Conservation (phyloP, 176 grass and related monocot species). For the barley (Hordeum vulgare) region DNA sequence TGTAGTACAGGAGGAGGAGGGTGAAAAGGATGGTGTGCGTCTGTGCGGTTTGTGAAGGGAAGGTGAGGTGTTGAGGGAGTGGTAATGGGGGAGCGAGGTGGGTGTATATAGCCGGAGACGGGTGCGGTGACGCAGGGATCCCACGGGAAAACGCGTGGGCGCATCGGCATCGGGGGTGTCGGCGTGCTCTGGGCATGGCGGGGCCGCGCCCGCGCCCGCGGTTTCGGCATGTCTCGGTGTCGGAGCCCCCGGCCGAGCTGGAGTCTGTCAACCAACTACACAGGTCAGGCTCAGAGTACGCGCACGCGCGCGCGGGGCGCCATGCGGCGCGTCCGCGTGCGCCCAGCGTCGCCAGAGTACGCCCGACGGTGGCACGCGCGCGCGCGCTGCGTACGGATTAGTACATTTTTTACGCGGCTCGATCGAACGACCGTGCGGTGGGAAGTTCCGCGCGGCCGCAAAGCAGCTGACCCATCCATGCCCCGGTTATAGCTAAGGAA, state of each 20-base stretch:
- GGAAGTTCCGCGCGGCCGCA: too few relatives aligned
- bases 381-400: too few relatives aligned
- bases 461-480: too few relatives aligned
- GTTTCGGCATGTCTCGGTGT: not conserved
- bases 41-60: not conserved
- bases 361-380: too few relatives aligned
- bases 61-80: not conserved
- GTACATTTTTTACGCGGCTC: too few relatives aligned
- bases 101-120: not conserved
- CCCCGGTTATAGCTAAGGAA: too few relatives aligned
- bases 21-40: not conserved
- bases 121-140: not conserved
- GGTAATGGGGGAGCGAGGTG: not conserved
- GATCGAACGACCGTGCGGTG: too few relatives aligned
- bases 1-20: not conserved
- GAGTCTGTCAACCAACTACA: not conserved
- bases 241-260: not conserved
- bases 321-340: too few relatives aligned
- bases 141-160: slow-evolving; percentile 28
- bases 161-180: not conserved
- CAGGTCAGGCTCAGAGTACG: too few relatives aligned
- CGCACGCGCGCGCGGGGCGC: too few relatives aligned
- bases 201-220: too few relatives aligned
- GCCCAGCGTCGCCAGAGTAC: too few relatives aligned
- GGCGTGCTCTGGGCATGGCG: not conserved